Conservation (phyloP, 2,329 filamentous ascomycete genomes). For the Colletotrichum caudatum region DNA sequence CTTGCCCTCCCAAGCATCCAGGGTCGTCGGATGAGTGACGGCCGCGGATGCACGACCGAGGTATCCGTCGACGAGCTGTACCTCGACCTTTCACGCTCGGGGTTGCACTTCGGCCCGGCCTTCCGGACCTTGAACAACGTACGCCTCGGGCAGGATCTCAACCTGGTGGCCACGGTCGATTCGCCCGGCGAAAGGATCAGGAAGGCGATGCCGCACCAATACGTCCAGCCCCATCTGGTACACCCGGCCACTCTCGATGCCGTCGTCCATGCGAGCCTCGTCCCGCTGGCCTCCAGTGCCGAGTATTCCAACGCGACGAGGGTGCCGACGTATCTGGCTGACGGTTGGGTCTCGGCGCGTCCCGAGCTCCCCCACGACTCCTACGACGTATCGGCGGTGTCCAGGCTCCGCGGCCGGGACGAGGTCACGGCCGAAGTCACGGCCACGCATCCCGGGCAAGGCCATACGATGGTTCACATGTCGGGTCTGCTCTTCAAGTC, state of each 20-base stretch:
- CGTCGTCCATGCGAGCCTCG: conserved; percentile 48
- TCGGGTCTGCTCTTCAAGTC: conserved; percentile 43
- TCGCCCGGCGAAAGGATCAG: conserved; percentile 19
- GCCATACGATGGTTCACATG: conserved; percentile 38
- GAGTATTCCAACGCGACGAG: conserved; percentile 15
- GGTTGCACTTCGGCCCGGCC: conserved; percentile 42
- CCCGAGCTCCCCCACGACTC: conserved; percentile 31
- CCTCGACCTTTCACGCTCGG: conserved; percentile 35
- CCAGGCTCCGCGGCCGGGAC: conserved; percentile 25
- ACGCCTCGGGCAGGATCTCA: conserved; percentile 16
- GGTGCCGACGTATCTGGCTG: conserved; percentile 31
- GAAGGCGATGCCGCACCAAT: conserved; percentile 43
- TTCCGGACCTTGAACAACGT: conserved; percentile 42
- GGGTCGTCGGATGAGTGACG: neutral
- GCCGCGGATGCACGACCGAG: neutral
- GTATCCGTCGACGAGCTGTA: conserved; percentile 40
- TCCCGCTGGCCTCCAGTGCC: conserved; percentile 30
- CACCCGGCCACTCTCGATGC: conserved; percentile 53
- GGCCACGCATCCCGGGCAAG: conserved; percentile 36
- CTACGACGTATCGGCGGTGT: conserved; percentile 41
- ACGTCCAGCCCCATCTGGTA: conserved; percentile 48
- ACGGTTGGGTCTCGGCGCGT: conserved; percentile 30
- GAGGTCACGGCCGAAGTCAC: conserved; percentile 40
- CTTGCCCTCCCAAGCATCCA: neutral
- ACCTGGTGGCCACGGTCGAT: conserved; percentile 29